Evolutionary conservation across 2,329 filamentous ascomycete species (phyloP), one percentile per base, ranked within the genome.

Genomic region (Fusarium sp.): DNA sequence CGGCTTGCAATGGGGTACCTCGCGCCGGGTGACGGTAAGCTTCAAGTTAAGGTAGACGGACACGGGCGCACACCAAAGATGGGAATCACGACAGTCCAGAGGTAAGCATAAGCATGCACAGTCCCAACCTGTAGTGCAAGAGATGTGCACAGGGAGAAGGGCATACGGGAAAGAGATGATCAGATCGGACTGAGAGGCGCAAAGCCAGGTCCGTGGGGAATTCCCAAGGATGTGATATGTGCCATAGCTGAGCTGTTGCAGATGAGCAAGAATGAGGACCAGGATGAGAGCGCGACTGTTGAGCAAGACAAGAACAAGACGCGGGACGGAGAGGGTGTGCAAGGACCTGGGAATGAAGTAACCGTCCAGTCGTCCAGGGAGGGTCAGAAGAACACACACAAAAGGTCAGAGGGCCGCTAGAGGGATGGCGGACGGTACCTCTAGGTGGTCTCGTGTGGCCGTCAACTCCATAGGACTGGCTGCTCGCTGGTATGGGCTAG

Each of bases 351-450:
- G 43, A 60, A 72, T 67, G 61, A 54, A 68, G 54, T 61, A 60
- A 27, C 54, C 44, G 44, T 36, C 53, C 46, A 46, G 48, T 54
- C 50, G 18, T 28, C 51, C 31, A 59, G 56, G 56, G 64, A 68
- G 64, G 72, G 72, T 73, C 70, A 72, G 55, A 65, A 72, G 70
- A 69, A 44, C 60, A 65, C 66, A 59, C 65, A 50, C 47, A 58
- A 62, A 50, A 36, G 68, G 70, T 63, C 70, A 68, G 71, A 73
- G 55, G 66, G 63, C 64, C 51, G 55, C 58, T 18, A 50, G 46
- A 55, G 51, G 52, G 57, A 59, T 57, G 51, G 51, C 57, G 62
- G 57, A 59, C 54, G 61, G 65, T 60, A 58, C 43, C 53, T 59
- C 55, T 60, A 50, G 30, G 47, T 54, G 61, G 69, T 71, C 63